Conservation (phyloP, 257 asterid genomes). For the Rehmannia glutinosa region DNA sequence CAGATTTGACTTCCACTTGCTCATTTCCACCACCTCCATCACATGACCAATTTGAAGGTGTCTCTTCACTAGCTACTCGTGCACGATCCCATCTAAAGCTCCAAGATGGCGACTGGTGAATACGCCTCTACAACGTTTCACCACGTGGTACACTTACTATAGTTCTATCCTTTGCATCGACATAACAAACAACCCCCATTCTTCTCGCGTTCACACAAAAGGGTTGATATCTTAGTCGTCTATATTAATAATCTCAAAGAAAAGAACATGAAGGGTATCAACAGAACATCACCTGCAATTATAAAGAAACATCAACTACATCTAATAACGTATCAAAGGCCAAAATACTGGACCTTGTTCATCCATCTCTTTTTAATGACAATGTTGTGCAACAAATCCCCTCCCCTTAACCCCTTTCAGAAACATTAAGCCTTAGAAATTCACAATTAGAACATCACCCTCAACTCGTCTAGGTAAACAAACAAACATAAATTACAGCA, state of each 20-base stretch:
- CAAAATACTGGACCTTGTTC: neutral
- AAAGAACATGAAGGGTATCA: neutral
- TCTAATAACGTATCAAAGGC: neutral
- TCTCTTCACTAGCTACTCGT: conserved; percentile 75
- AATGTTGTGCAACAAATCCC: neutral
- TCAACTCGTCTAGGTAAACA: neutral
- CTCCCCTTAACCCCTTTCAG: neutral
- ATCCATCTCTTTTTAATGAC: neutral
- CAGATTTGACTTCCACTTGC: conserved; percentile 42
- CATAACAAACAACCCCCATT: conserved; percentile 88
- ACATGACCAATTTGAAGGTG: conserved; percentile 46
- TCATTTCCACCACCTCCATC: conserved; percentile 36
- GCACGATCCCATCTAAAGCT: conserved; percentile 83
- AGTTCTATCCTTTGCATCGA: conserved; percentile 64
- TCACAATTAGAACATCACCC: neutral
- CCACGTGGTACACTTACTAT: conserved; percentile 45
- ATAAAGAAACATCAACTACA: conserved; percentile 2
- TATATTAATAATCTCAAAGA: conserved; percentile 4
- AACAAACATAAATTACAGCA: neutral
- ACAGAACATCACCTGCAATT: conserved; percentile 19
- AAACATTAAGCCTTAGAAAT: neutral
- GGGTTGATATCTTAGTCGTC: conserved; percentile 3
- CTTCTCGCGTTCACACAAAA: conserved; percentile 18
- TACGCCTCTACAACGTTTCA: conserved; percentile 50
- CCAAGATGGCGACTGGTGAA: conserved; percentile 78